Conservation (phyloP, 805 yeast species). For the Metschnikowia vanudenii region DNA sequence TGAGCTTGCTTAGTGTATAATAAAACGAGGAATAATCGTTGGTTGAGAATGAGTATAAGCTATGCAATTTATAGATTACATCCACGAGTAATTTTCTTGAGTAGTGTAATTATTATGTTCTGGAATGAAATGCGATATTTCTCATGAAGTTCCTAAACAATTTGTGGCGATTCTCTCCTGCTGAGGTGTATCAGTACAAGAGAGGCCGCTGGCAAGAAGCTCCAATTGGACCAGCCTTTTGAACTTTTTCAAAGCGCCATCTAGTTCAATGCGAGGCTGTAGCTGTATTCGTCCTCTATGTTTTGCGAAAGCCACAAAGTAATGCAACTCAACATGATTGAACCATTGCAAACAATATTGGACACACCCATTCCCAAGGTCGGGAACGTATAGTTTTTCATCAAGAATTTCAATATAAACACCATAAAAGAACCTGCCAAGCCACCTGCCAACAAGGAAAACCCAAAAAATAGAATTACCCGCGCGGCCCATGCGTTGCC, state of each 20-base stretch:
- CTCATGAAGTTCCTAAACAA: not conserved
- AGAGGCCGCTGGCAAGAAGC: not conserved
- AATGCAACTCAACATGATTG: slow-evolving; percentile 85
- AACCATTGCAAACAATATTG: slow-evolving; percentile 75
- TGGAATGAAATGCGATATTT: not conserved
- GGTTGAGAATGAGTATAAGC: not conserved
- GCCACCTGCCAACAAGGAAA: slow-evolving; percentile 90
- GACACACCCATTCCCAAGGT: slow-evolving; percentile 93
- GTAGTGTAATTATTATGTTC: not conserved
- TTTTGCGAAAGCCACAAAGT: slow-evolving; percentile 92
- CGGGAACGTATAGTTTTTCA: slow-evolving; percentile 78
- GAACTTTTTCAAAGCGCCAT: not conserved
- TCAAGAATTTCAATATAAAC: slow-evolving; percentile 75
- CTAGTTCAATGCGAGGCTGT: slow-evolving; percentile 71
- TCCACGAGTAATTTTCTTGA: slow-evolving; percentile 1
- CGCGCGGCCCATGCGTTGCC: slow-evolving; percentile 91
- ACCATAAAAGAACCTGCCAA: slow-evolving; percentile 90
- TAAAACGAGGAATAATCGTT: not conserved
- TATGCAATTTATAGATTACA: slow-evolving; percentile 8
- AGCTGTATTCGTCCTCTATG: slow-evolving; percentile 93
- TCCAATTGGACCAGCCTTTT: slow-evolving; percentile 5
- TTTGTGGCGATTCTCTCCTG: not conserved
- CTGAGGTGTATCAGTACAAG: not conserved
- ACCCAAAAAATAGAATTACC: slow-evolving; percentile 85
- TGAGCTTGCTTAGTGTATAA: not conserved